phyloP scores from a whole-genome alignment of 148 eudicot species.

The Chenopodium album region DNA sequence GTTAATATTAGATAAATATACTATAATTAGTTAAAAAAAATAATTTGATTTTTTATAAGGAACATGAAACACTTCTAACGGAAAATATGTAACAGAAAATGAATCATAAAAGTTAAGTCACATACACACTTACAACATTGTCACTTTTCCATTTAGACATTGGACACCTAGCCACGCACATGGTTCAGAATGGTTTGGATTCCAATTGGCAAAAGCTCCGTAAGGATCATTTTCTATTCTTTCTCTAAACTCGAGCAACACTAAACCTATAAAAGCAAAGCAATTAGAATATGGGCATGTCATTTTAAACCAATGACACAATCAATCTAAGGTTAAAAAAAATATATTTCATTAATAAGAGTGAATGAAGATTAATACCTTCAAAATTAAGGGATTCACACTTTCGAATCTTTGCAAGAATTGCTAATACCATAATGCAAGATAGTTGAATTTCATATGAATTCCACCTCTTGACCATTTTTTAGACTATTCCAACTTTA shows the following conservation, averaged over 20 bases:
- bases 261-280: conserved; percentile 29
- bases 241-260: conserved; percentile 44
- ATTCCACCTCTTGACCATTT: conserved; percentile 55
- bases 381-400: conserved; percentile 43
- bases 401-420: conserved; percentile 43
- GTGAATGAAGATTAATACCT: conserved; percentile 26
- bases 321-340: not conserved
- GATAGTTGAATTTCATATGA: conserved; percentile 47
- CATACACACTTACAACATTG: conserved; percentile 37
- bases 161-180: conserved; percentile 50
- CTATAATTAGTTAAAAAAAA: no score
- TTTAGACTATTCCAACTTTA: conserved; percentile 37
- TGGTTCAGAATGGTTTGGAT: conserved; percentile 36
- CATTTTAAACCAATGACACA: not conserved
- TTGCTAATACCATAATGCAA: conserved; percentile 48
- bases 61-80: no score
- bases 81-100: no score
- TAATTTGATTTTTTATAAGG: no score
- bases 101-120: not conserved
- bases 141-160: conserved; percentile 41
- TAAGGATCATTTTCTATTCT: conserved; percentile 43
- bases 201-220: conserved; percentile 45
- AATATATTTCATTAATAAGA: not conserved
- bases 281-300: not conserved
- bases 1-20: no score